Percentiles rank a stretch among this genome's conserved stretches.
Conservation (phyloP, 139 green algal genomes). For the Chlorella sp. region DNA sequence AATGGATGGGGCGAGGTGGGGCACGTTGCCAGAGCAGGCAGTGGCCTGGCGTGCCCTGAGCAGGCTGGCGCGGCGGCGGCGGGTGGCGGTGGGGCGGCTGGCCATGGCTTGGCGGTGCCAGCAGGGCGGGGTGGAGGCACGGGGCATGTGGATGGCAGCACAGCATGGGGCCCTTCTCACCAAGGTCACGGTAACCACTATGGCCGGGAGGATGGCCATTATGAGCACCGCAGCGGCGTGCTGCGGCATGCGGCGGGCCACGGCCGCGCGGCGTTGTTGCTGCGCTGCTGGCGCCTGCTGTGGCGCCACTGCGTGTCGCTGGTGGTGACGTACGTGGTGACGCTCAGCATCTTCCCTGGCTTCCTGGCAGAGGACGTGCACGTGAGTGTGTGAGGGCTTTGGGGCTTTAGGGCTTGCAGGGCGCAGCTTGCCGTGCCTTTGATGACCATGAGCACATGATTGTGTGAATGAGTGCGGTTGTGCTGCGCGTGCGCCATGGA, state of each 20-base stretch:
- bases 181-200: no score
- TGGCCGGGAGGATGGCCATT: no score
- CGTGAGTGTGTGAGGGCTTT: slow-evolving; percentile 16
- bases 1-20: no score
- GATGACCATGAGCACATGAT: neutral
- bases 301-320: slow-evolving; percentile 20
- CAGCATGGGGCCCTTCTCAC: no score
- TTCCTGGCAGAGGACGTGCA: slow-evolving; percentile 80
- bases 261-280: neutral
- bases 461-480: neutral
- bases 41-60: no score
- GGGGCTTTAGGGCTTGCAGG: neutral
- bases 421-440: neutral
- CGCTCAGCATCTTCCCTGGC: slow-evolving; percentile 86
- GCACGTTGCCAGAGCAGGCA: no score
- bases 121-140: no score
- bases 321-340: slow-evolving; percentile 49
- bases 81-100: no score
- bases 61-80: no score
- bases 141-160: no score
- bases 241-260: neutral
- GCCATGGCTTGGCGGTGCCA: no score
- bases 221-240: neutral
- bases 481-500: neutral
- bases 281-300: neutral